A percentile compares a stretch with the other conserved stretches of the same genome.
Conservation (phyloP, 768 basidiomycete species). For the Naematelia aurantialba region DNA sequence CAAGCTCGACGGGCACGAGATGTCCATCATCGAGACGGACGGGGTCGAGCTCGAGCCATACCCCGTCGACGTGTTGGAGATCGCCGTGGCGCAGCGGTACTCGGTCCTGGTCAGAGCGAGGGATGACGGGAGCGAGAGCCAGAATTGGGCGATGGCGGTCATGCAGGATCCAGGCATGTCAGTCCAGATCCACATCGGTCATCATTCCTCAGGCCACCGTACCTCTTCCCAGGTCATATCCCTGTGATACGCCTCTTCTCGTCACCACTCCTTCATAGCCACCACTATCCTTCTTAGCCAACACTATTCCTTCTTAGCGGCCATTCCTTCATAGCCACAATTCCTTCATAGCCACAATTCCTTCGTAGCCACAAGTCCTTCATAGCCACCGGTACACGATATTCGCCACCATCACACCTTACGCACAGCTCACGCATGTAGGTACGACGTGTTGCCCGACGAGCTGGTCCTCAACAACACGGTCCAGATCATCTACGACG, state of each 20-base stretch:
- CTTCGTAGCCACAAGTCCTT: no score
- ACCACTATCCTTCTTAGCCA: no score
- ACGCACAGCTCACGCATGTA: conserved; percentile 49
- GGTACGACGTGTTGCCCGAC: conserved; percentile 81
- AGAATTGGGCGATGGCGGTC: conserved; percentile 71
- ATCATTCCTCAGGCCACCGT: no score
- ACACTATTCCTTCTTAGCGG: no score
- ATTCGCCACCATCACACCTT: no score
- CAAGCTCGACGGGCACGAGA: conserved; percentile 52
- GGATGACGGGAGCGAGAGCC: conserved; percentile 70
- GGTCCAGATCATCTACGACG: conserved; percentile 71
- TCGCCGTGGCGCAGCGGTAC: conserved; percentile 91
- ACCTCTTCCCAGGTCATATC: no score
- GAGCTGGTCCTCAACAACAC: conserved; percentile 76
- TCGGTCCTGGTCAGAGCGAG: conserved; percentile 86
- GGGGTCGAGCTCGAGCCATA: conserved; percentile 66
- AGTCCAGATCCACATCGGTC: conserved; percentile 6
- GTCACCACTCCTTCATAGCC: no score
- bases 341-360: no score
- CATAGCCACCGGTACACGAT: no score
- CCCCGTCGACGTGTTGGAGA: conserved; percentile 64
- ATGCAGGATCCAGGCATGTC: conserved; percentile 69
- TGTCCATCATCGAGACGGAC: conserved; percentile 52
- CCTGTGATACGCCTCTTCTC: no score
- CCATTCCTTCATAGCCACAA: no score